These are phyloP conservation scores for Ajuga chamaepitys DNA, from an alignment of 257 asterid genomes.

Conservation along the genomic window DNA sequence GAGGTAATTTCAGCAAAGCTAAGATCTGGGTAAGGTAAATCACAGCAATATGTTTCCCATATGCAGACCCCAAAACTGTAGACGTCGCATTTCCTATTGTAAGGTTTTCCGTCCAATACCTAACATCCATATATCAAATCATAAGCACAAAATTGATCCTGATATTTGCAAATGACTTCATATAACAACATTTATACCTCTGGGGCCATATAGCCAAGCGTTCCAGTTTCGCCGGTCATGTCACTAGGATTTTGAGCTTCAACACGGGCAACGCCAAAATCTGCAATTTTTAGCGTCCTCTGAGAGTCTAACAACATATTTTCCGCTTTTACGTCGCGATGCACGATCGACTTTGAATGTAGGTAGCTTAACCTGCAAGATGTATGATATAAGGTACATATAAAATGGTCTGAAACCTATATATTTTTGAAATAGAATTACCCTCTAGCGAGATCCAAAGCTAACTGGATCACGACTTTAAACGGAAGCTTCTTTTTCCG, in stretches of 20 bases:
- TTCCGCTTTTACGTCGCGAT: constrained; percentile 95
- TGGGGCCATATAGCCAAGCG: constrained; percentile 89
- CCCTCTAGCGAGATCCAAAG: constrained; percentile 80
- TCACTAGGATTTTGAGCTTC: constrained; percentile 84
- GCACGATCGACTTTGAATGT: constrained; percentile 68
- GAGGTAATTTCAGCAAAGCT: constrained; percentile 75
- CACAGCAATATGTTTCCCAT: constrained; percentile 84
- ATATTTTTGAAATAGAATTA: constrained; percentile 9
- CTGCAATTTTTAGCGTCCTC: constrained; percentile 58
- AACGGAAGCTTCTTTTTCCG: constrained; percentile 66
- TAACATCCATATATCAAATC: constrained; percentile 1
- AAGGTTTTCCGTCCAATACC: constrained; percentile 82
- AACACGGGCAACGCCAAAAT: constrained; percentile 87
- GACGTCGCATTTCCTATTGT: constrained; percentile 78
- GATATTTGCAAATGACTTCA: not conserved
- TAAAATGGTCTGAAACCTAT: not conserved
- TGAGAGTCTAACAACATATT: constrained; percentile 62
- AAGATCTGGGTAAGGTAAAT: constrained; percentile 59
- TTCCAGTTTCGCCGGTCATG: constrained; percentile 93
- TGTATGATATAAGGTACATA: not conserved
- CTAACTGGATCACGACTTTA: constrained; percentile 56
- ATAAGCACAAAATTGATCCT: not conserved
- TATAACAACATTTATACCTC: constrained; percentile 38
- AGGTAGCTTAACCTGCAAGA: constrained; percentile 61
- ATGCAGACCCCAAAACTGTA: constrained; percentile 74